These are phyloP conservation scores for Hypoxylon subgilvum DNA, from an alignment of 495 filamentous ascomycete genomes.

Conservation along the genomic window DNA sequence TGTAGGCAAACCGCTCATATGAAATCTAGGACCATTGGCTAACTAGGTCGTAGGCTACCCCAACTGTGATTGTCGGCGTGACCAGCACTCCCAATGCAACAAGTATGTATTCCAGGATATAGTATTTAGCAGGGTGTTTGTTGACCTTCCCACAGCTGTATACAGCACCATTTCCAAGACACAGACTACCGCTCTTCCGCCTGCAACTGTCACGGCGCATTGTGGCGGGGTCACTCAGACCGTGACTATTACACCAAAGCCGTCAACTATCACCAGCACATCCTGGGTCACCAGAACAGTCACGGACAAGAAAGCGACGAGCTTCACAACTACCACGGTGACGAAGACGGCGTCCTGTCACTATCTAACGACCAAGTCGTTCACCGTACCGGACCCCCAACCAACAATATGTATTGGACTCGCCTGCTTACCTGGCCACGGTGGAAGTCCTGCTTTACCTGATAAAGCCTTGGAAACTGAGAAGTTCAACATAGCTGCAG, in stretches of 20 bases:
- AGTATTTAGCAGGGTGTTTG: not conserved
- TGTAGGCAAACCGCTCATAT: constrained; percentile 29
- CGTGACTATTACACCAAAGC: constrained; percentile 44
- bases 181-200: constrained; percentile 45
- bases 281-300: constrained; percentile 45
- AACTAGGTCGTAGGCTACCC: constrained; percentile 42
- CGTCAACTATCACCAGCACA: constrained; percentile 40
- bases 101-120: constrained; percentile 33
- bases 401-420: constrained; percentile 35
- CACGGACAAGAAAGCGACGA: constrained; percentile 48
- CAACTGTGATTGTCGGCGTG: constrained; percentile 48
- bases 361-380: constrained; percentile 37
- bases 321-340: constrained; percentile 42
- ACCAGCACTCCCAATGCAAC: constrained; percentile 49
- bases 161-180: constrained; percentile 46
- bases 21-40: not conserved
- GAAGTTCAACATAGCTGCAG: constrained; percentile 30
- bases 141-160: constrained; percentile 38
- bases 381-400: constrained; percentile 13
- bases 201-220: constrained; percentile 43
- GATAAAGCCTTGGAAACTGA: constrained; percentile 14
- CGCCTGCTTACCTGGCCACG: constrained; percentile 11
- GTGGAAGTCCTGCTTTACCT: constrained; percentile 6
- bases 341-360: constrained; percentile 46
- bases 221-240: constrained; percentile 49